These are phyloP conservation scores for Haematococcus lacustris DNA, from an alignment of 139 green algal species.

Conservation along the genomic window DNA sequence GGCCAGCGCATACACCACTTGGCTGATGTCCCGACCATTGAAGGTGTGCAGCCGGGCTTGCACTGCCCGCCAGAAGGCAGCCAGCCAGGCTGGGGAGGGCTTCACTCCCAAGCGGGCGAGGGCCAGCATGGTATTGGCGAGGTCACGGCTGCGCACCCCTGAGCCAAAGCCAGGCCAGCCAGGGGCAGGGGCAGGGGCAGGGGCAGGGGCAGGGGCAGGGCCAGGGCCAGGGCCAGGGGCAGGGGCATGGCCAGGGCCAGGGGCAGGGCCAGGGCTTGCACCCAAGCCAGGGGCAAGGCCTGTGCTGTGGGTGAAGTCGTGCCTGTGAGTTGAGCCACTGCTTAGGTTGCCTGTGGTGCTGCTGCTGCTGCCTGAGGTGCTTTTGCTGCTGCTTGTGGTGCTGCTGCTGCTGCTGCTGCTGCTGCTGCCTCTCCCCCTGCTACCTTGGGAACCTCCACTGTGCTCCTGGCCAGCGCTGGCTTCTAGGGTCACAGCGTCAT, in stretches of 20 bases:
- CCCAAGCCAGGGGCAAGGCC: neutral
- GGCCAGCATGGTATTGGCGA: conserved; percentile 22
- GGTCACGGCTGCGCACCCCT: conserved; percentile 16
- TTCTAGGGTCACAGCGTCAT: too few species aligned
- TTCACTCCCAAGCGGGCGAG: conserved; percentile 16
- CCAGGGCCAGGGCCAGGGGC: neutral
- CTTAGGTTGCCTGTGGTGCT: too few species aligned
- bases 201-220: neutral
- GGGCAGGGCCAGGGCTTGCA: neutral
- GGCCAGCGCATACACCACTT: conserved; percentile 20
- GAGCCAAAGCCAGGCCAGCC: neutral
- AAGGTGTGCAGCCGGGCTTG: conserved; percentile 4
- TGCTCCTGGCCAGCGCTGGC: too few species aligned
- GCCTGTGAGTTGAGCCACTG: neutral
- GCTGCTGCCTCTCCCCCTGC: too few species aligned
- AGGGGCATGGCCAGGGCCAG: neutral
- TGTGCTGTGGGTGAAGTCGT: neutral
- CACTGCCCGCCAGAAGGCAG: conserved; percentile 6
- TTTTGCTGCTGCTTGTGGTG: too few species aligned
- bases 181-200: neutral
- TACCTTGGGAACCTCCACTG: too few species aligned
- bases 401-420: too few species aligned
- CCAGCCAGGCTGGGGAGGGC: conserved; percentile 20
- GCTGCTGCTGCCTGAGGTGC: too few species aligned
- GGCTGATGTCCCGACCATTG: conserved; percentile 22